These are phyloP conservation scores for Urtica urens DNA, from an alignment of 306 rosid genomes.

Conservation along the genomic window DNA sequence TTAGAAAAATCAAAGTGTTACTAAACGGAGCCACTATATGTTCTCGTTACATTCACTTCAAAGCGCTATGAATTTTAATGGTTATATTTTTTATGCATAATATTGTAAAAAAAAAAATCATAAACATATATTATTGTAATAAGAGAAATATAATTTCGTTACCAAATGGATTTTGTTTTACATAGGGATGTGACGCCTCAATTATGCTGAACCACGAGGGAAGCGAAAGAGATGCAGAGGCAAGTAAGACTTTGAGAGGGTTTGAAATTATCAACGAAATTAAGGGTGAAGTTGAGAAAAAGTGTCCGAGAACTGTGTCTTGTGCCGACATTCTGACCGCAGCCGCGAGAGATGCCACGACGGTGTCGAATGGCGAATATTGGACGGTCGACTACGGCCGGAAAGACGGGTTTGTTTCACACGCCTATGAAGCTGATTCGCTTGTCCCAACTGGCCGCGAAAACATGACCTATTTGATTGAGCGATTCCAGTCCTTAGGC, in stretches of 20 bases:
- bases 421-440: conserved; percentile 41
- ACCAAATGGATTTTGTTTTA: too few relatives aligned
- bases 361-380: conserved; percentile 53
- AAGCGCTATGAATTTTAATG: too few relatives aligned
- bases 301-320: conserved; percentile 58
- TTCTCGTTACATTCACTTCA: too few relatives aligned
- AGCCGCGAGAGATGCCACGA: conserved; percentile 65
- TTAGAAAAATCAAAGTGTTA: too few relatives aligned
- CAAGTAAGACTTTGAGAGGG: conserved; percentile 72
- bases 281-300: conserved; percentile 55
- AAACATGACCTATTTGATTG: conserved; percentile 44
- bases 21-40: too few relatives aligned
- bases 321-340: conserved; percentile 63
- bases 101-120: too few relatives aligned
- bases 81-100: too few relatives aligned
- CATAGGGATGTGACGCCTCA: conserved; percentile 82
- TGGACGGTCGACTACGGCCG: conserved; percentile 68
- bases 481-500: conserved; percentile 54
- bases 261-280: conserved; percentile 67
- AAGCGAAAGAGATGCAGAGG: conserved; percentile 54
- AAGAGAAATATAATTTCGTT: too few relatives aligned
- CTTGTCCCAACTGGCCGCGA: conserved; percentile 59
- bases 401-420: conserved; percentile 50
- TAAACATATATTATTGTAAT: too few relatives aligned
- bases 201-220: conserved; percentile 58